Evolutionary conservation across 495 filamentous ascomycete genomes (phyloP), one percentile per base, ranked within the genome.

Genomic region (Penicillium mononematosum): DNA sequence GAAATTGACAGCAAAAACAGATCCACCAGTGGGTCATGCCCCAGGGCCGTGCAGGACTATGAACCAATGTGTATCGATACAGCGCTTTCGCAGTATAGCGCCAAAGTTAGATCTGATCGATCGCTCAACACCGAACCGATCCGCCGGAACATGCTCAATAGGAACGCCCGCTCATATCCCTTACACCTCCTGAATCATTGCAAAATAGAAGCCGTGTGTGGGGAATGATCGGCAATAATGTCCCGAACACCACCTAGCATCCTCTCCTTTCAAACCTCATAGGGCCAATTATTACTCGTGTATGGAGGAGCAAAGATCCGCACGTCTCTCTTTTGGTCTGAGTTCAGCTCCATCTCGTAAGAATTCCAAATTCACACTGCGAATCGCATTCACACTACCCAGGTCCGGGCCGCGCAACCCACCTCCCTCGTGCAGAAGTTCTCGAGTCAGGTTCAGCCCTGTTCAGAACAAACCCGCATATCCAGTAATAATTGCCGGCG

Each of bases 221-320:
- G 65, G 31, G 51, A 53, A 60, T 38, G 63, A 68, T 68, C 63
- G 53, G 39, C 62, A 47, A 20, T 58, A 61, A 63, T 65, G 12
- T 60, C 59, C 65, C 62, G 62, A 67, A 47, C 46, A 52, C 50
- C 51, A 29, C 2, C n/a, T 8, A 42, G 46, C 36, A 50, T 48
- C 34, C 19, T 22, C 41, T 24, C 12, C 14, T 29, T 27, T 17
- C 44, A 31, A 22, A 17, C 29, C 8, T 53, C 54, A 60, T 60
- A 63, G 16, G 16, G 6, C 36, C 53, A 56, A 60, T 58, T 19
- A 50, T 45, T 39, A 54, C 50, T 49, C 38, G 29, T 4, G 29
- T 14, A 57, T 58, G 42, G 55, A 51, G 48, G 54, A 54, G 58
- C 46, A 54, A 55, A 31, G 31, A 47, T 50, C 36, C 58, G 49